Conservation (phyloP, 106 monocot genomes). For the Xerophyta viscosa region DNA sequence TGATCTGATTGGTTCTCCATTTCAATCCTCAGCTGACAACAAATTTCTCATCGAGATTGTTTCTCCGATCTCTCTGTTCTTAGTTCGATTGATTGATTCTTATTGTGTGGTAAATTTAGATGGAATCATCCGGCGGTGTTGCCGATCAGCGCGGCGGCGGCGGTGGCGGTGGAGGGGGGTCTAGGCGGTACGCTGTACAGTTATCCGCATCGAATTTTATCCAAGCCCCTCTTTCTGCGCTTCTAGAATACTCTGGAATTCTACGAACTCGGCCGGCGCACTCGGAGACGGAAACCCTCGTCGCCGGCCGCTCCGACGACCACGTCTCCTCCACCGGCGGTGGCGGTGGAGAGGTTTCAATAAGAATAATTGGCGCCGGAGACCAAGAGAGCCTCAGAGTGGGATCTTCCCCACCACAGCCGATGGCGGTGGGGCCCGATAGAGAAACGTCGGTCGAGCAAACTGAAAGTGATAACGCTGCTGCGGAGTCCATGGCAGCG, state of each 20-base stretch:
- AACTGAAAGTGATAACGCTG: background rate
- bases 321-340: conserved; percentile 1
- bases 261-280: conserved; percentile 30
- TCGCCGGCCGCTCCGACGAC: conserved; percentile 6
- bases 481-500: conserved; percentile 14
- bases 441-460: conserved; percentile 19
- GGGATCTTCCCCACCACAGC: conserved; percentile 6
- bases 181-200: conserved; percentile 41
- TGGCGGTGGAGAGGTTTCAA: conserved; percentile 57
- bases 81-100: background rate
- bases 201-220: conserved; percentile 63
- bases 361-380: conserved; percentile 61
- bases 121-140: conserved; percentile 29
- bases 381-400: conserved; percentile 34
- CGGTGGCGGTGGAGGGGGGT: conserved; percentile 9
- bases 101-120: background rate
- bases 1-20: background rate
- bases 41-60: background rate
- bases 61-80: background rate
- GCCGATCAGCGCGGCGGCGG: background rate
- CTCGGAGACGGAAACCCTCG: conserved; percentile 23
- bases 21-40: background rate
- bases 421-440: conserved; percentile 10
- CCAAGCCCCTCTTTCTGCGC: conserved; percentile 61
- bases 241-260: conserved; percentile 75